phyloP scores from a whole-genome alignment of 345 rosid genomes.

The Isatis tinctoria region DNA sequence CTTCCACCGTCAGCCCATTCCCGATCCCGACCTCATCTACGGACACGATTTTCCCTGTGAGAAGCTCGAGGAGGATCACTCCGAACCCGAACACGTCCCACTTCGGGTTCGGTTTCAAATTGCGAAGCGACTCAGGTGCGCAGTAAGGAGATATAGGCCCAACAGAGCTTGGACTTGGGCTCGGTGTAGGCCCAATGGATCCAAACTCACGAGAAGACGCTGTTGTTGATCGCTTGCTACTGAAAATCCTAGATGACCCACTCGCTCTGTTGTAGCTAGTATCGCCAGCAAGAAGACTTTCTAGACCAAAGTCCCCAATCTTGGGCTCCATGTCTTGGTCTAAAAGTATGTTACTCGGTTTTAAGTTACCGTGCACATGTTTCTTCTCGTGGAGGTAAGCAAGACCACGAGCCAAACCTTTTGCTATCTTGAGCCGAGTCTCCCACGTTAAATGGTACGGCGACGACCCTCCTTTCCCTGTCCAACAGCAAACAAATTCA shows the following conservation, averaged over 20 bases:
- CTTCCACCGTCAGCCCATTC: slow-evolving; percentile 66
- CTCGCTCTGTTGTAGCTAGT: slow-evolving; percentile 60
- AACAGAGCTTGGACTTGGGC: slow-evolving; percentile 43
- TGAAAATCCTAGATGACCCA: slow-evolving; percentile 63
- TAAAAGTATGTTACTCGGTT: slow-evolving; percentile 78
- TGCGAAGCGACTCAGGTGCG: slow-evolving; percentile 80
- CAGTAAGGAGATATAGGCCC: slow-evolving; percentile 59
- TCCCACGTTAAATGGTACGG: slow-evolving; percentile 87
- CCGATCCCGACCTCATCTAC: slow-evolving; percentile 80
- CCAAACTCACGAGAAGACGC: slow-evolving; percentile 41
- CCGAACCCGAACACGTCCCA: slow-evolving; percentile 94
- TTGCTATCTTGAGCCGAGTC: slow-evolving; percentile 72
- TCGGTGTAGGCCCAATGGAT: slow-evolving; percentile 59
- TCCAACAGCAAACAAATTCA: background rate
- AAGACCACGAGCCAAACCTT: slow-evolving; percentile 84
- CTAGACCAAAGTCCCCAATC: slow-evolving; percentile 88
- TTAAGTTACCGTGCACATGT: slow-evolving; percentile 83
- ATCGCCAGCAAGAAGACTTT: slow-evolving; percentile 58
- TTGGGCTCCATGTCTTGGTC: slow-evolving; percentile 69
- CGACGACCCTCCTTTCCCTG: slow-evolving; percentile 84
- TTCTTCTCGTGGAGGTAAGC: slow-evolving; percentile 81
- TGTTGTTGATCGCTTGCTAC: slow-evolving; percentile 71
- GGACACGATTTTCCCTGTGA: slow-evolving; percentile 61
- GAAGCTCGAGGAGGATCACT: slow-evolving; percentile 64
- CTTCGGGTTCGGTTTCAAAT: slow-evolving; percentile 76